Base-by-base conservation (phyloP, 176 grass and related monocot species). In the bread wheat (Triticum aestivum) region DNA sequence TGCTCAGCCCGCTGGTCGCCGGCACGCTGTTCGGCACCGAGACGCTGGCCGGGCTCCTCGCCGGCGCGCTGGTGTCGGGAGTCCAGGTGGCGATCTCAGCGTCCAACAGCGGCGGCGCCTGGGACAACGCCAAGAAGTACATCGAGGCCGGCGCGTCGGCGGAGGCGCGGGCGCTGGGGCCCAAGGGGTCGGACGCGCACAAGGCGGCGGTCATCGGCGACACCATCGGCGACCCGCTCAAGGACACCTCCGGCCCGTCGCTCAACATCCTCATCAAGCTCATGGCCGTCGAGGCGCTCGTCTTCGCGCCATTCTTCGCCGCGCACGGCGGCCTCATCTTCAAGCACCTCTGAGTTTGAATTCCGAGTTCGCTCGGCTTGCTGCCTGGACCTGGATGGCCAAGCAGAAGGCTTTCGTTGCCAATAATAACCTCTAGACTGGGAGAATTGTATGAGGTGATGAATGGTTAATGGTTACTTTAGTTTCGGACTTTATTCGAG, bases 51-150 rank as follows among this genome's bases (percentile, higher is more conserved):
- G 95, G 95, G 1, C 81, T 98, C 8, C 91, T 98, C 9, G 95
- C 95, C 29, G 93, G 95, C 70, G 84, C 95, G 8, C 85, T 98
- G 15, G 86, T 95, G 20, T 98, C 95, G 32, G 93, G 93, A n/a
- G 87, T 95, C n/a, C 93, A 98, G 91, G 93, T 95, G 13, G 93
- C 95, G 20, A 95, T 98, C 77, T 98, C 95, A 1, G 93, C 95
- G 21, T 98, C 95, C 54, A 98, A 98, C 83, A 98, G 93, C 14
- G 93, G 93, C 15, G 93, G 95, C 61, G 95, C 95, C 5, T 98
- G 93, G 95, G 95, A 98, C 85, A 98, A 98, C 81, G 93, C 95
- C 11, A 98, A 98, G 87, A 98, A 98, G 63, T 95, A 95, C 80
- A 98, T 98, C 62, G 95, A 98, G 93, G 93, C 95, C 33, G 95